Base-by-base conservation (phyloP, 1,139 yeast species). In the Pichia sp. region DNA sequence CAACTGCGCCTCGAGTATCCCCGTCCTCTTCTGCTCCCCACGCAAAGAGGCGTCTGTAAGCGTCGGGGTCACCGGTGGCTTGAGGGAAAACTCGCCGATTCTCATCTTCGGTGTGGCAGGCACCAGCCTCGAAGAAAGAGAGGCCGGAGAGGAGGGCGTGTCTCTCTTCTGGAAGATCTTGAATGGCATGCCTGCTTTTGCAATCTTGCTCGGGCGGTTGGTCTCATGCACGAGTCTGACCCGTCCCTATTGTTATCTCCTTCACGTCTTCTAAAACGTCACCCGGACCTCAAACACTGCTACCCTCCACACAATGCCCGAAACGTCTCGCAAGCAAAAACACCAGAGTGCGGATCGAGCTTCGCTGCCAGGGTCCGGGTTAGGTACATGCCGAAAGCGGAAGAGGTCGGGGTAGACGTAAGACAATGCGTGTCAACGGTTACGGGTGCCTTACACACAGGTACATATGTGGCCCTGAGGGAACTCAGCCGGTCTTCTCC, bases 11-110 rank as follows among this genome's bases (percentile, higher is more conserved):
- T 62, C 61, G 15, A 63, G 49, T 1, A 62, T 30, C 10, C 48
- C 55, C 1, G 62, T 38, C 61, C 64, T 51, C 56, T 59, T 69
- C 61, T 57, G 70, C 74, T 64, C 79, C 65, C 65, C 65, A 4
- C 44, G 52, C 2, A 59, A 11, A 1, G 63, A 57, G 7, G 50
- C 61, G 38, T 56, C 64, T 58, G 58, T 47, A 2, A 57, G 45
- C 7, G 62, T 51, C 15, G 64, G 64, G 1, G 65, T 61, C 8
- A 45, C 44, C 15, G 60, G 59, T 3, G 55, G 26, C 31, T 50
- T 54, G 13, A 44, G 41, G 7, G 47, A 43, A 10, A 52, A 45
- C 4, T 51, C 54, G 8, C 51, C 38, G 2, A 51, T 13, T 11
- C 42, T 49, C 46, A 31, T 38, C 10, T 52, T 52, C 1, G 57